phyloP scores from a whole-genome alignment of 108 stramenopile genomes.

The Nitzschia sp. region DNA sequence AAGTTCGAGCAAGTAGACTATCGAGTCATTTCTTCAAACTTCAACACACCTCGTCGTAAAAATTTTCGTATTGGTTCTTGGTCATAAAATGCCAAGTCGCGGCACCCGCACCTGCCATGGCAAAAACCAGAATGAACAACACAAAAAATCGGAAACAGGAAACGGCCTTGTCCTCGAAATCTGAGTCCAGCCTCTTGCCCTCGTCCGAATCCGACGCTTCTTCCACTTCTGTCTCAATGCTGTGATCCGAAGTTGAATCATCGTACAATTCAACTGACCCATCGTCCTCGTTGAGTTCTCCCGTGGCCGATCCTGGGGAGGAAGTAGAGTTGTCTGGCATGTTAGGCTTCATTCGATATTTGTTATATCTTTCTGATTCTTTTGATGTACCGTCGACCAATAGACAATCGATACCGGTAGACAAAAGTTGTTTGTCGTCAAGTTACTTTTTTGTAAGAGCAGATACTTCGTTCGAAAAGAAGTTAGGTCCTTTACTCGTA shows the following conservation, averaged over 20 bases:
- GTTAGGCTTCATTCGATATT: no score
- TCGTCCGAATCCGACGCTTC: not conserved
- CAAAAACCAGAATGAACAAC: not conserved
- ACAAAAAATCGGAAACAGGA: conserved; percentile 1
- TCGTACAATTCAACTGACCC: not conserved
- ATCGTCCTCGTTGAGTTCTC: no score
- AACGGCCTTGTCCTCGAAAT: conserved; percentile 3
- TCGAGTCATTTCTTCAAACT: not conserved
- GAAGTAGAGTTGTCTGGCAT: no score
- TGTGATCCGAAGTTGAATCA: conserved; percentile 3
- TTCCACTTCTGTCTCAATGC: not conserved
- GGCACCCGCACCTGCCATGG: not conserved
- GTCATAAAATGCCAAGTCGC: not conserved
- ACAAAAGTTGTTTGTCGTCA: no score
- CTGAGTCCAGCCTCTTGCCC: not conserved
- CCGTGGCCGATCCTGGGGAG: no score
- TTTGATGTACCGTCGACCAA: no score
- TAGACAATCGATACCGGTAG: no score
- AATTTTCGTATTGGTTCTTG: not conserved
- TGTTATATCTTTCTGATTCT: no score
- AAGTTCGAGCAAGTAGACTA: not conserved
- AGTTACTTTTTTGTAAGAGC: no score
- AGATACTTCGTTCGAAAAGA: no score
- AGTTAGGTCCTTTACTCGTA: no score
- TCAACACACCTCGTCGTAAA: conserved; percentile 2